Base-by-base conservation (phyloP, 768 basidiomycete genomes). In the Leccinum aurantiacum region DNA sequence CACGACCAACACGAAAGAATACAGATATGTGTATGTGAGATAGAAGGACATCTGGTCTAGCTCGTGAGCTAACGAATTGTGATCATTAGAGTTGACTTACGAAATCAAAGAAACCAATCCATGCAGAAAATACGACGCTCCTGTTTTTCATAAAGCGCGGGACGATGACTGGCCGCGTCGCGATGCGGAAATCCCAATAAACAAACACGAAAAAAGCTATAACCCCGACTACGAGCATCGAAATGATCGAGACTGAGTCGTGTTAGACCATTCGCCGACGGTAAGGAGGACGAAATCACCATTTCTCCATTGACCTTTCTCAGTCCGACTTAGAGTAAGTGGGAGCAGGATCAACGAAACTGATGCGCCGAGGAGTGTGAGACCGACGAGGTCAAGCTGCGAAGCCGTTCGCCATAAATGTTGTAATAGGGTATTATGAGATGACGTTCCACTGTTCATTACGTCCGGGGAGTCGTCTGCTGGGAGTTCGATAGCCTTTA, bases 21-120 rank as follows among this genome's bases (percentile, higher is more conserved):
- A 91, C 17, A 90, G 82, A 68, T 91, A 91, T 10, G 87, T 85
- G 72, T 76, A 87, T 1, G 88, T 86, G 50, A 92, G 78, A 76
- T 83, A 87, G 75, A 83, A 87, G 2, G 85, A 84, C 65, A 83
- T 65, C 85, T 87, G 56, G 6, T 6, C 7, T 7, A 13, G n/a
- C 9, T 24, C n/a, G 54, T 53, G 9, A 35, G 49, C 10, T 17
- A 29, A 58, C n/a, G 62, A 60, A 57, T 41, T 56, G 44, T 22
- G 52, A 47, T 47, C 15, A 38, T 10, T 10, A 14, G 17, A 51
- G 27, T 29, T 15, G 13, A 56, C 61, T 63, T 44, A 86, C 83
- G 60, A 87, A 87, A 65, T 87, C 85, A 48, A 85, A 80, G 53
- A 84, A 86, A 15, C 86, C 87, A 61, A 91, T 85, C 24, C 83